Evolutionary conservation across 225 moss, liverwort and hornwort genomes (phyloP), one percentile per base, ranked within the genome.

Genomic region (Polytrichum commune): DNA sequence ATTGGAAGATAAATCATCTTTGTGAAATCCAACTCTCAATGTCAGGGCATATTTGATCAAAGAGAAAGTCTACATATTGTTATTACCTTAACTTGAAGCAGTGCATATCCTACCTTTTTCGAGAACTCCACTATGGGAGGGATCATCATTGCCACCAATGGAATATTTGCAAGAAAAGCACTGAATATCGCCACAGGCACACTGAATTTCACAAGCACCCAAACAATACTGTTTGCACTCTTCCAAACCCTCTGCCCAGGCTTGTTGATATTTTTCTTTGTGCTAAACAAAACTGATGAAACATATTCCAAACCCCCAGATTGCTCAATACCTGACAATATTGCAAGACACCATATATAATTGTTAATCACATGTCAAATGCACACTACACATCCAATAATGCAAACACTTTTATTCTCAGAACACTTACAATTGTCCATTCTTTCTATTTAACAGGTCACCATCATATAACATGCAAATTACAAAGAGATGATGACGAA

Each of bases 81-180:
- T 46, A 4, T 46, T 46, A 4, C 46, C 46, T 16, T 13, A 13
- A 46, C 16, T 46, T 46, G 13, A 46, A 46, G 16, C 16, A 46
- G 46, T 46, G 3, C 16, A 46, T 0, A 46, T 46, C 46, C 1
- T 74, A 93, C 96, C 86, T 97, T 93, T 22, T 86, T 88, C 5
- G 85, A 90, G 68, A 84, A 97, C 19, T 97, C 88, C 27, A 91
- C 66, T 67, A 93, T 90, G 4, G 96, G 96, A 64, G 96, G 93
- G 67, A 97, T 97, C 96, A 97, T 97, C 93, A 93, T 97, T 8
- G 96, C 96, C 27, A 97, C 96, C 5, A 97, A 75, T 27, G 96
- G 96, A 63, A 97, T 97, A 55, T 97, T 93, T 29, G 96, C 96
- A 80, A 97, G 83, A 70, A 97, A 93, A 67, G 96, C 96, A 71